These are phyloP conservation scores for Stachybotrys elegans DNA, from an alignment of 2,329 filamentous ascomycete genomes.

Conservation along the genomic window DNA sequence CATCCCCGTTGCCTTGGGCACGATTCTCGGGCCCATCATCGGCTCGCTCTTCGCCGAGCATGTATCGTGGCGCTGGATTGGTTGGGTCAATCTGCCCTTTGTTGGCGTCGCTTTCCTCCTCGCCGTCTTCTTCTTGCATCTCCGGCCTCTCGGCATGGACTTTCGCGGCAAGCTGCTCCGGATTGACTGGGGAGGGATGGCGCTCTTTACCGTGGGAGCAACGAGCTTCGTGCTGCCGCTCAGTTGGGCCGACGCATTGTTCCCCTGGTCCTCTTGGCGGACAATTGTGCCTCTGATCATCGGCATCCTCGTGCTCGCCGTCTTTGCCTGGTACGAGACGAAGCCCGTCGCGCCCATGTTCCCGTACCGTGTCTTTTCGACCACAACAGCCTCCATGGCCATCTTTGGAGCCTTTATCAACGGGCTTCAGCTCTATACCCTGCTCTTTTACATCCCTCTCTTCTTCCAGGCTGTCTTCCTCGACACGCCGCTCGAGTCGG, in stretches of 20 bases:
- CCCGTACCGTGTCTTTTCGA: slow-evolving; percentile 22
- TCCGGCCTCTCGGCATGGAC: slow-evolving; percentile 5
- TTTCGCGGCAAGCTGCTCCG: slow-evolving; percentile 11
- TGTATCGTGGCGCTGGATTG: slow-evolving; percentile 25
- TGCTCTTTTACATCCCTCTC: slow-evolving; percentile 24
- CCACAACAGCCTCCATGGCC: slow-evolving; percentile 19
- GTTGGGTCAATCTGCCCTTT: slow-evolving; percentile 27
- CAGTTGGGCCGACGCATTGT: slow-evolving; percentile 27
- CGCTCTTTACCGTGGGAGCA: slow-evolving; percentile 17
- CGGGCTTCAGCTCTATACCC: slow-evolving; percentile 20
- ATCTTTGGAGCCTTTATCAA: slow-evolving; percentile 21
- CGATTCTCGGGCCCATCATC: slow-evolving; percentile 17
- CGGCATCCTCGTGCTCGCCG: slow-evolving; percentile 18
- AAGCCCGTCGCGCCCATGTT: slow-evolving; percentile 21
- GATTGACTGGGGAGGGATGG: slow-evolving; percentile 29
- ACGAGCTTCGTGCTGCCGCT: slow-evolving; percentile 22
- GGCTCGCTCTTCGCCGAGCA: slow-evolving; percentile 19
- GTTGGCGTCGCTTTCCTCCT: slow-evolving; percentile 14
- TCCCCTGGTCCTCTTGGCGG: slow-evolving; percentile 25
- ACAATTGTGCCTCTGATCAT: slow-evolving; percentile 27
- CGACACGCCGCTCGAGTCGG: slow-evolving; percentile 19
- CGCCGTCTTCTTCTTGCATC: slow-evolving; percentile 16
- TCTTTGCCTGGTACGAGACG: slow-evolving; percentile 23
- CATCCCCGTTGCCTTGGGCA: slow-evolving; percentile 15
- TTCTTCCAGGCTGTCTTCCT: slow-evolving; percentile 26